Base-by-base conservation (phyloP, 441 rosid genomes). In the Croton laevigatus region DNA sequence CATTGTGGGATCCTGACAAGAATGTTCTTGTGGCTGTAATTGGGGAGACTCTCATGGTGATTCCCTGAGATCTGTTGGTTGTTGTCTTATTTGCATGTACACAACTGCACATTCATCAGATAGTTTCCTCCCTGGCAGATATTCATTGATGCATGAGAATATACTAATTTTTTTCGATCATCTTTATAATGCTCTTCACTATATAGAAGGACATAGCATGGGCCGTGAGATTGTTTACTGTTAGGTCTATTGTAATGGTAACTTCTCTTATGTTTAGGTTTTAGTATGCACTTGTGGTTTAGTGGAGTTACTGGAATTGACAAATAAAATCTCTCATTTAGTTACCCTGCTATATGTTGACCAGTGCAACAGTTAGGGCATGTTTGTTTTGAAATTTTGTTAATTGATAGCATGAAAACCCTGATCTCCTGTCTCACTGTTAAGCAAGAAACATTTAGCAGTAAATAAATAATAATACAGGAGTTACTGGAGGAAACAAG, bases 1-100 rank as follows among this genome's bases (percentile, higher is more conserved):
- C 98, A 6, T 79, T 96, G 59, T 93, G 99, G 99, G 91, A 93
- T 73, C 97, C 97, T 7, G 86, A 84, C 62, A 83, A 77, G 74
- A 93, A 93, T 84, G 76, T 87, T 69, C 99, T 96, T 51, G 72
- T 96, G 71, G 88, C 94, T 71, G 90, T 93, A 45, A 65, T 93
- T 71, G 99, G 99, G 76, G 88, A 88, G 19, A 79, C 91, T 72
- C 74, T 77, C 61, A 66, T 62, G 87, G 98, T 96, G 70, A 83
- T 68, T 78, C 46, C 65, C 60, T 62, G 16, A 65, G 20, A 40
- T 71, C 62, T 51, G 57, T 32, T 63, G 48, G 6, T 36, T n/a
- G n/a, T 22, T 55, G 3, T 49, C 62, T 73, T n/a, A 38, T 44
- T 55, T 55, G 66, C 57, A 27, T 32, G 59, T 38, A 52, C 59